phyloP scores from a whole-genome alignment of 2,329 filamentous ascomycete species.

The Arthrobotrys iridis region DNA sequence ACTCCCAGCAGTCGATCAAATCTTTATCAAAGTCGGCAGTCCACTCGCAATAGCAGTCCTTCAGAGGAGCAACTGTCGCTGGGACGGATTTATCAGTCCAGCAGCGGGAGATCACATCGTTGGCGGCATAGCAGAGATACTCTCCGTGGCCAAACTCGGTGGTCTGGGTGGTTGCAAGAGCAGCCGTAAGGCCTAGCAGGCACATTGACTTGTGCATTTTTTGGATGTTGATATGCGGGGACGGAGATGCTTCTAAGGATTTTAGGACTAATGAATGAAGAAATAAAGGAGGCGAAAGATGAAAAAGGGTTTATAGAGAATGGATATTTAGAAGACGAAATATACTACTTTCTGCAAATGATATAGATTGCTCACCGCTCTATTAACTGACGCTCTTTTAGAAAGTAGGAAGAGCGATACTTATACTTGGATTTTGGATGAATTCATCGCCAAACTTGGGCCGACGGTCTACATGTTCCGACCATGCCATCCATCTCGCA shows the following conservation, averaged over 20 bases:
- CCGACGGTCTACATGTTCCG: not conserved
- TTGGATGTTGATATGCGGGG: not conserved
- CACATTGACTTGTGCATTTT: constrained; percentile 12
- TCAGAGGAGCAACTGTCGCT: constrained; percentile 11
- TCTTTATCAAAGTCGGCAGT: constrained; percentile 34
- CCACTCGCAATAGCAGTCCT: constrained; percentile 32
- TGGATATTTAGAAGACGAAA: too few species aligned
- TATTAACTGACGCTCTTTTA: too few species aligned
- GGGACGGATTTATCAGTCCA: constrained; percentile 25
- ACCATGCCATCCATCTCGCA: constrained; percentile 4
- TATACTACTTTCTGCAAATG: too few species aligned
- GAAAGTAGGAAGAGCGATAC: too few species aligned
- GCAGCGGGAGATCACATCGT: constrained; percentile 23
- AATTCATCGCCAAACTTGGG: too few species aligned
- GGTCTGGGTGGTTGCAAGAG: constrained; percentile 4
- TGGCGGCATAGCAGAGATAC: constrained; percentile 28
- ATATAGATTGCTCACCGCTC: too few species aligned
- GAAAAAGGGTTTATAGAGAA: too few species aligned
- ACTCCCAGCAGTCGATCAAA: constrained; percentile 26
- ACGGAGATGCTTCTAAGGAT: too few species aligned
- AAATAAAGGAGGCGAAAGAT: too few species aligned
- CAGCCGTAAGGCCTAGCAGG: not conserved
- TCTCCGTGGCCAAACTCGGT: constrained; percentile 17
- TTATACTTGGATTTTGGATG: too few species aligned
- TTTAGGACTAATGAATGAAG: too few species aligned